These are phyloP conservation scores for Pichia sporocuriosa DNA, from an alignment of 805 yeast species.

Conservation along the genomic window DNA sequence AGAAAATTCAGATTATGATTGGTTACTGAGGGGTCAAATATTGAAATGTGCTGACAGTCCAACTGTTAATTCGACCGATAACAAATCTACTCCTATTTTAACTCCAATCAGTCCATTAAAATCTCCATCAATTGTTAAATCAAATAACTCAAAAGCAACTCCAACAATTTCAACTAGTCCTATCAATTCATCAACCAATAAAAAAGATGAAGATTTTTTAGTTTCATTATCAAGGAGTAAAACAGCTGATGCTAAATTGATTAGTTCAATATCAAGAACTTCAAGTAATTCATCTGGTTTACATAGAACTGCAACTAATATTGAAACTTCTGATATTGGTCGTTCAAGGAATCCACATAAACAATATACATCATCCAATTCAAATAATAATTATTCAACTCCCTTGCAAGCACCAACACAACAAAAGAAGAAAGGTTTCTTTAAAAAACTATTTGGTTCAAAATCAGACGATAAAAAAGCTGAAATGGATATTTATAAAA, in stretches of 20 bases:
- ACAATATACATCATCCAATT: slow-evolving; percentile 1
- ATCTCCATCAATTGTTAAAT: slow-evolving; percentile 22
- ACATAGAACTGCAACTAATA: slow-evolving; percentile 26
- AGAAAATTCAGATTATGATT: slow-evolving; percentile 26
- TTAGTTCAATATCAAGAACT: slow-evolving; percentile 4
- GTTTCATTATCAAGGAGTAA: slow-evolving; percentile 19
- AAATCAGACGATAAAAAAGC: slow-evolving; percentile 15
- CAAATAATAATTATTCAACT: background rate
- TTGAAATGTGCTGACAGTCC: slow-evolving; percentile 2
- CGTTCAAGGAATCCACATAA: background rate
- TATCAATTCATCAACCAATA: background rate
- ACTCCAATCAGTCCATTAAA: slow-evolving; percentile 17
- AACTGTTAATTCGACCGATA: background rate
- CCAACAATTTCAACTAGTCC: slow-evolving; percentile 21
- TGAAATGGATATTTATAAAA: slow-evolving; percentile 6
- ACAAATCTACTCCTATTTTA: slow-evolving; percentile 1
- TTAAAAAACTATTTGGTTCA: slow-evolving; percentile 25
- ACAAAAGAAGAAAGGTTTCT: slow-evolving; percentile 20
- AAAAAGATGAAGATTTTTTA: slow-evolving; percentile 8
- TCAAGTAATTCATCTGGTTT: slow-evolving; percentile 12
- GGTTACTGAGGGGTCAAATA: slow-evolving; percentile 23
- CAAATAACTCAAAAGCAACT: slow-evolving; percentile 22
- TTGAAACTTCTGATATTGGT: slow-evolving; percentile 17
- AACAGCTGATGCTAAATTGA: slow-evolving; percentile 22
- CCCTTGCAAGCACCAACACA: slow-evolving; percentile 10